Conservation (phyloP, 169 alveolate species). For the Plasmodium yoelii region DNA sequence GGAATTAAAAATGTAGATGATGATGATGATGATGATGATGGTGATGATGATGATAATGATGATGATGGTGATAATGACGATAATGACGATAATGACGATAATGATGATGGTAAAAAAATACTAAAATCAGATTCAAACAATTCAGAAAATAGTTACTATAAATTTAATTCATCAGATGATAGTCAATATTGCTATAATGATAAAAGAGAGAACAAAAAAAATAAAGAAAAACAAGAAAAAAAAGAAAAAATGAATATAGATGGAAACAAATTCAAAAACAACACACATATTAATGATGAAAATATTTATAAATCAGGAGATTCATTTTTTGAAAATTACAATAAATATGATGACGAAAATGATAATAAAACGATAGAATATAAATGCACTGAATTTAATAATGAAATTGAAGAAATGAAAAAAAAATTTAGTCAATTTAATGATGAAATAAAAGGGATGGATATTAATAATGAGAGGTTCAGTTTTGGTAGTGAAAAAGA, state of each 20-base stretch:
- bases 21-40: not conserved
- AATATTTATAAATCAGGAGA: not conserved
- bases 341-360: not conserved
- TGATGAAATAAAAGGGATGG: conserved; percentile 11
- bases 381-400: conserved; percentile 26
- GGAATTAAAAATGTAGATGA: not conserved
- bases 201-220: too few relatives aligned
- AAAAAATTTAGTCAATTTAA: conserved; percentile 18
- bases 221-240: not conserved
- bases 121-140: not conserved
- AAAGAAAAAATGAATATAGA: not conserved
- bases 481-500: not conserved
- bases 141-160: not conserved
- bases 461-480: not conserved
- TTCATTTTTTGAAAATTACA: not conserved
- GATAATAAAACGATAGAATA: not conserved
- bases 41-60: not conserved
- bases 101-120: not conserved
- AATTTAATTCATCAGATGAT: too few relatives aligned
- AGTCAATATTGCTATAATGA: too few relatives aligned
- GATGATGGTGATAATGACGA: not conserved
- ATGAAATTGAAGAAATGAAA: conserved; percentile 44
- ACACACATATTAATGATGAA: not conserved
- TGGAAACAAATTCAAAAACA: not conserved
- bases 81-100: not conserved